Percentiles rank a stretch among this genome's conserved stretches.
Conservation (phyloP, 495 filamentous ascomycete species). For the Neurospora sp. region DNA sequence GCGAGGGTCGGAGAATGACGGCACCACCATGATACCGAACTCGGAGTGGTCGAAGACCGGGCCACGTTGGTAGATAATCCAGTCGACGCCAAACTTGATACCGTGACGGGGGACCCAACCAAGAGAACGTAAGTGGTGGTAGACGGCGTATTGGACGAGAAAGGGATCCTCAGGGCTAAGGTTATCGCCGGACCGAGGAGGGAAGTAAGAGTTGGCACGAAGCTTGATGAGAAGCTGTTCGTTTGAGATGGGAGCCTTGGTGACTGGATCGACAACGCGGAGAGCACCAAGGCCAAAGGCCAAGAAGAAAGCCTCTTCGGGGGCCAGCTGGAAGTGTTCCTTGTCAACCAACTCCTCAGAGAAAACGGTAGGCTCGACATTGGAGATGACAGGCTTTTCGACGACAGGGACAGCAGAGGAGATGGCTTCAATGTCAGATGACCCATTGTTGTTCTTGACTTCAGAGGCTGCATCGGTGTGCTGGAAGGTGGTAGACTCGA, state of each 20-base stretch:
- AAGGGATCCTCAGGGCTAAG: slow-evolving; percentile 67
- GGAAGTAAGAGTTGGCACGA: slow-evolving; percentile 59
- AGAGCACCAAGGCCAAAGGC: slow-evolving; percentile 73
- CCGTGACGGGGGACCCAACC: slow-evolving; percentile 94
- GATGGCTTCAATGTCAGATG: not conserved
- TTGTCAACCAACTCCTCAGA: slow-evolving; percentile 49
- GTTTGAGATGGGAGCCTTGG: slow-evolving; percentile 35
- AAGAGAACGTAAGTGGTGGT: slow-evolving; percentile 92
- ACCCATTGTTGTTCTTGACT: not conserved
- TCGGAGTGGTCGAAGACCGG: slow-evolving; percentile 92
- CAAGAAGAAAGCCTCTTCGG: slow-evolving; percentile 91
- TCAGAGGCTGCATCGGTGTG: slow-evolving; percentile 23
- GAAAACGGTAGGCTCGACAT: not conserved
- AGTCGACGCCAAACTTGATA: slow-evolving; percentile 92
- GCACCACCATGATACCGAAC: slow-evolving; percentile 76
- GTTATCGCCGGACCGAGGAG: slow-evolving; percentile 32
- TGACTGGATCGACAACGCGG: slow-evolving; percentile 47
- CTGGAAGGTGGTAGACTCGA: slow-evolving; percentile 46
- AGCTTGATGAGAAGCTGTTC: slow-evolving; percentile 53
- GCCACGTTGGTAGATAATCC: slow-evolving; percentile 86
- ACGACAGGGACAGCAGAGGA: not conserved
- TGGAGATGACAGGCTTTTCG: not conserved
- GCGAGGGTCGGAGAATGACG: slow-evolving; percentile 65
- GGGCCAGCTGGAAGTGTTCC: slow-evolving; percentile 83
- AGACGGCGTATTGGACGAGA: slow-evolving; percentile 74